Base-by-base conservation (phyloP, 305 asterid genomes). In the Striga hermonthica region DNA sequence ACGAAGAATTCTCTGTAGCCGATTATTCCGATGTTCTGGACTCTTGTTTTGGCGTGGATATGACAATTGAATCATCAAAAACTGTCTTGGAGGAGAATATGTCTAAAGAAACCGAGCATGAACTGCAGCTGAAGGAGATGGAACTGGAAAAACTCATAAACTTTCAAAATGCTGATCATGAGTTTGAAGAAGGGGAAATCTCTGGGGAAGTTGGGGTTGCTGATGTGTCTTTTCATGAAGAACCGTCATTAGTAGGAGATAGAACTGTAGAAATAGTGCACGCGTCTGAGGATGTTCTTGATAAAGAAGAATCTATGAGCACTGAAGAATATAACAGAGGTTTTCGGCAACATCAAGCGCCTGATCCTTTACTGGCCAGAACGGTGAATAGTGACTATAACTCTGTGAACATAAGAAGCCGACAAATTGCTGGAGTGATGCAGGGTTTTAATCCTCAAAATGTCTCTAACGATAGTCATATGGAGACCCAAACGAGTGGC, bases 111-210 rank as follows among this genome's bases (percentile, higher is more conserved):
- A 67, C 76, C 55, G 91, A 77, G 73, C 82, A 72, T 67, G 86
- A 80, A 48, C 70, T 89, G 81, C 83, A 49, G 72, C 67, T 72
- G 79, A 87, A 83, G 80, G 93, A 84, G 81, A 70, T 71, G 80
- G 97, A 89, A 73, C 66, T 87, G 71, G 86, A 87, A 82, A 76
- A 86, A 62, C 79, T 89, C 66, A 65, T 87, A 61, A 57, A 72
- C 69, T 11, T 66, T 78, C 83, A 52, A 12, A 70, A 62, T 78
- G 81, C 56, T 44, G 73, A 64, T 69, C 83, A 64, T 37, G 90
- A 84, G 71, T 74, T 78, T 64, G 97, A 89, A 82, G 95, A 89
- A 68, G 97, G 95, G 60, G 91, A 89, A 77, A 81, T 88, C 74
- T 79, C 89, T 35, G 87, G 81, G 48, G 90, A 84, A 36, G 68